Conservation (phyloP, 176 grass and related monocot species). For the Oryza coarctata region DNA sequence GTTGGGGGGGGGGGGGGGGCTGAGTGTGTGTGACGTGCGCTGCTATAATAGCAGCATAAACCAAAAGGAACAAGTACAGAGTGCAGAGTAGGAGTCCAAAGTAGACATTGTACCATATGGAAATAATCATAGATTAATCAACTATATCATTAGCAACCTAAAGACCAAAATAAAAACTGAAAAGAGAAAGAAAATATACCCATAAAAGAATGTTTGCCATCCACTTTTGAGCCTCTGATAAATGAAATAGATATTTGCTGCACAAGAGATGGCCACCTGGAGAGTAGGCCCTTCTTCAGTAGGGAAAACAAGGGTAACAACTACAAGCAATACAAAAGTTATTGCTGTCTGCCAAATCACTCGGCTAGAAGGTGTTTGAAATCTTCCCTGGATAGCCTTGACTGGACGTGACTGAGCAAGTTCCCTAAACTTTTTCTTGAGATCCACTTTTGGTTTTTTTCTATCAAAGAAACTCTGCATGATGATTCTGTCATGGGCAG, state of each 20-base stretch:
- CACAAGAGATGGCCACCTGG: conserved; percentile 80
- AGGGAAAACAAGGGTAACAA: conserved; percentile 73
- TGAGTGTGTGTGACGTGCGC: not conserved
- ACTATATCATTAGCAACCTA: conserved; percentile 5
- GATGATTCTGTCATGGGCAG: conserved; percentile 83
- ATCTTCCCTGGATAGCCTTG: conserved; percentile 70
- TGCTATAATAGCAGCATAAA: not conserved
- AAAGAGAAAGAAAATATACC: conserved; percentile 58
- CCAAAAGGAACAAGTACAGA: not conserved
- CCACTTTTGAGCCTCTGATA: conserved; percentile 65
- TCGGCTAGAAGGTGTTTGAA: conserved; percentile 74
- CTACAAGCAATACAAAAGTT: conserved; percentile 62
- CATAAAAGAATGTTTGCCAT: conserved; percentile 78
- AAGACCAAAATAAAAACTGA: conserved; percentile 15
- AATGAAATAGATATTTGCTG: conserved; percentile 84
- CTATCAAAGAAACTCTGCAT: conserved; percentile 89
- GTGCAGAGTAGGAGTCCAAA: not conserved
- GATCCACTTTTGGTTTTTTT: conserved; percentile 76
- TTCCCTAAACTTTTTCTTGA: conserved; percentile 83
- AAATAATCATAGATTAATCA: conserved; percentile 3
- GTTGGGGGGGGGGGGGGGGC: too few relatives aligned
- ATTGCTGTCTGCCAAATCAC: conserved; percentile 74
- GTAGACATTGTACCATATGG: conserved; percentile 10
- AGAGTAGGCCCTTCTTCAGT: conserved; percentile 92
- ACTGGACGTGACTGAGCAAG: conserved; percentile 62